Conservation (phyloP, 2,329 filamentous ascomycete species). For the Trichoderma oligosporum region DNA sequence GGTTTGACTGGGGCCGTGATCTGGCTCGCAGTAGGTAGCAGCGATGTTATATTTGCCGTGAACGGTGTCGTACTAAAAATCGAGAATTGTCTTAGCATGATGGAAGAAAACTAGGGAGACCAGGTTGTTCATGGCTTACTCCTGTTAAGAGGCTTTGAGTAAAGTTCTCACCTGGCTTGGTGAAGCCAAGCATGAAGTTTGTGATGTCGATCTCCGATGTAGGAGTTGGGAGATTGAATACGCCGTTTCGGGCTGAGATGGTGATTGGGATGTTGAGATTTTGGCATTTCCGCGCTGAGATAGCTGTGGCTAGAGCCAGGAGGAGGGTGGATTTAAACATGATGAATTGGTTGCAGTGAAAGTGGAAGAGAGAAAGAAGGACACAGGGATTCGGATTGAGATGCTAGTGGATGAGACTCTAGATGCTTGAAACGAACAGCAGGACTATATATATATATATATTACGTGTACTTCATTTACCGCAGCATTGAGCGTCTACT, state of each 20-base stretch:
- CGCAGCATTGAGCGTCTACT: no score
- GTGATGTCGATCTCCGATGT: constrained; percentile 54
- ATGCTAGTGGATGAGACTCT: not conserved
- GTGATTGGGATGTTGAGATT: constrained; percentile 55
- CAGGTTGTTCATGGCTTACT: no score
- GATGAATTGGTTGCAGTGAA: constrained; percentile 43
- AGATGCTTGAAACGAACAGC: not conserved
- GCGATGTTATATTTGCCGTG: constrained; percentile 54
- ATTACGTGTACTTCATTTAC: no score
- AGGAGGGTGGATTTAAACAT: constrained; percentile 12
- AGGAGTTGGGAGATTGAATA: constrained; percentile 49
- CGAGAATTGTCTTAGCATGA: not conserved
- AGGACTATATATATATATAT: no score
- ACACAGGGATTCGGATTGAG: not conserved
- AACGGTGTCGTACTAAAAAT: constrained; percentile 46
- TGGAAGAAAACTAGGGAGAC: constrained; percentile 22
- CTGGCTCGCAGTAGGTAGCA: constrained; percentile 59
- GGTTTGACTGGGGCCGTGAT: constrained; percentile 37
- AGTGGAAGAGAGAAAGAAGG: not conserved
- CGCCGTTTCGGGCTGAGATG: constrained; percentile 50
- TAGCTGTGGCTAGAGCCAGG: constrained; percentile 25
- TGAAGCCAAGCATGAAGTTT: constrained; percentile 50
- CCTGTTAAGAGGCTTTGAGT: constrained; percentile 42
- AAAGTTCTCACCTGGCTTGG: constrained; percentile 49
- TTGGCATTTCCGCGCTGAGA: constrained; percentile 36